Evolutionary conservation across 2,329 filamentous ascomycete genomes (phyloP).

Genomic region (Diaporthe vexans): DNA sequence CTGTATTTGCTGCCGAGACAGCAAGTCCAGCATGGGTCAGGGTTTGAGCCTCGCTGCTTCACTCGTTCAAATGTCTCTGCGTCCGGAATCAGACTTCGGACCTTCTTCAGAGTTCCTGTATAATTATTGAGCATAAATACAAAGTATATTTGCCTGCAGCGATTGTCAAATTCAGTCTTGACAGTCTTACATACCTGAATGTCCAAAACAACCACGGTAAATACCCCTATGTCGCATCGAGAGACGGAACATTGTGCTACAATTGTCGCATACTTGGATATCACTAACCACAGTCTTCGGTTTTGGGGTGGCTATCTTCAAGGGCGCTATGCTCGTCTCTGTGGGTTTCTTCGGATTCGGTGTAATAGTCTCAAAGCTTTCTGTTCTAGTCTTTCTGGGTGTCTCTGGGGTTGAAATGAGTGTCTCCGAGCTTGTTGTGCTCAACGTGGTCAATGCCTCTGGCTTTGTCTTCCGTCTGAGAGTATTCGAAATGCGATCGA

Average conservation of each 20-base stretch:
- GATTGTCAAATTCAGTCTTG: background rate
- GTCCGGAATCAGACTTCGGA: background rate
- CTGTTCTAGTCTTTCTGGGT: too few species aligned
- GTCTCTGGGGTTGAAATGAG: too few species aligned
- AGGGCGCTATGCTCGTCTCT: background rate
- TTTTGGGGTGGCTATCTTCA: too few species aligned
- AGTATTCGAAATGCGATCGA: background rate
- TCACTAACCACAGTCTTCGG: background rate
- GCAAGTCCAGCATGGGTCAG: conserved; percentile 14
- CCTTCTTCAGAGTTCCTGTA: background rate
- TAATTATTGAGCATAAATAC: too few species aligned
- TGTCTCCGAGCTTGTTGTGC: too few species aligned
- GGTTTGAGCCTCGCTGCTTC: background rate
- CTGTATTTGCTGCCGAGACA: background rate
- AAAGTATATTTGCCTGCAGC: background rate
- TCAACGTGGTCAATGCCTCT: background rate
- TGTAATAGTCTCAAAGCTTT: too few species aligned
- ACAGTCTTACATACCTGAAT: background rate
- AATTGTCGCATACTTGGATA: conserved; percentile 14
- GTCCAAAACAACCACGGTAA: background rate
- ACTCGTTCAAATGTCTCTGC: background rate
- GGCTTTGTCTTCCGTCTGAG: background rate
- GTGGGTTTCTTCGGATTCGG: background rate
- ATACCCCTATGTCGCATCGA: background rate
- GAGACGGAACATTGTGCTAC: background rate